These are phyloP conservation scores for Ceratocystis destructans DNA, from an alignment of 2,329 filamentous ascomycete genomes.

Conservation along the genomic window DNA sequence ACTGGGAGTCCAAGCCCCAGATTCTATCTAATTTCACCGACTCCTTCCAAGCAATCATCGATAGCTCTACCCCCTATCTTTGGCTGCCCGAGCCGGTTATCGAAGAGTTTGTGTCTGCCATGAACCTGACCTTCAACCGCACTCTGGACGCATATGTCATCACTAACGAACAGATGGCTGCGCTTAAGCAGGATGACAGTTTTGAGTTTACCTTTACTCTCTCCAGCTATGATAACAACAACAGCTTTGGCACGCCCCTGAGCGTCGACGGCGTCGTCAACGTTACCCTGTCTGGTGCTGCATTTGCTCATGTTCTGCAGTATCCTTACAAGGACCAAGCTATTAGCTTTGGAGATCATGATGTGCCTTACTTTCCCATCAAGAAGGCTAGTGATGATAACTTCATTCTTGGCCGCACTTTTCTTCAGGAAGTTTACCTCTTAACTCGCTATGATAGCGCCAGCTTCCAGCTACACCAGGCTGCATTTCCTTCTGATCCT, in stretches of 20 bases:
- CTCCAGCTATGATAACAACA: slow-evolving; percentile 40
- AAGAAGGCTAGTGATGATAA: slow-evolving; percentile 41
- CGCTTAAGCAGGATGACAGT: slow-evolving; percentile 32
- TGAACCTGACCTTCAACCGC: slow-evolving; percentile 53
- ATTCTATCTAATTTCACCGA: slow-evolving; percentile 34
- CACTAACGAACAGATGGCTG: slow-evolving; percentile 40
- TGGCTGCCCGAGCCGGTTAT: slow-evolving; percentile 50
- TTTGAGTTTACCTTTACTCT: slow-evolving; percentile 44
- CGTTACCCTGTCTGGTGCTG: slow-evolving; percentile 38
- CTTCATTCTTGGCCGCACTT: slow-evolving; percentile 51
- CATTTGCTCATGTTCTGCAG: slow-evolving; percentile 37
- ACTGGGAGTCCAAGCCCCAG: slow-evolving; percentile 30
- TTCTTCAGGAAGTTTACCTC: slow-evolving; percentile 55
- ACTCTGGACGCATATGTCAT: slow-evolving; percentile 52
- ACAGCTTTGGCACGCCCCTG: slow-evolving; percentile 38
- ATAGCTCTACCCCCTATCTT: slow-evolving; percentile 50
- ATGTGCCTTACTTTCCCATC: slow-evolving; percentile 52
- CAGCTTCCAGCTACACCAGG: slow-evolving; percentile 42
- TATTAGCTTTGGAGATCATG: slow-evolving; percentile 33
- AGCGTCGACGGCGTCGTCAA: slow-evolving; percentile 40
- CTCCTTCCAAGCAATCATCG: slow-evolving; percentile 41
- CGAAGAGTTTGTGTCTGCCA: slow-evolving; percentile 46
- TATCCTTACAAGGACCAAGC: slow-evolving; percentile 35
- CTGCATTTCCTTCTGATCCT: slow-evolving; percentile 36
- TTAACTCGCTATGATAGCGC: slow-evolving; percentile 42